Evolutionary conservation across 495 filamentous ascomycete species (phyloP).

Genomic region (Trichoderma gamsii): DNA sequence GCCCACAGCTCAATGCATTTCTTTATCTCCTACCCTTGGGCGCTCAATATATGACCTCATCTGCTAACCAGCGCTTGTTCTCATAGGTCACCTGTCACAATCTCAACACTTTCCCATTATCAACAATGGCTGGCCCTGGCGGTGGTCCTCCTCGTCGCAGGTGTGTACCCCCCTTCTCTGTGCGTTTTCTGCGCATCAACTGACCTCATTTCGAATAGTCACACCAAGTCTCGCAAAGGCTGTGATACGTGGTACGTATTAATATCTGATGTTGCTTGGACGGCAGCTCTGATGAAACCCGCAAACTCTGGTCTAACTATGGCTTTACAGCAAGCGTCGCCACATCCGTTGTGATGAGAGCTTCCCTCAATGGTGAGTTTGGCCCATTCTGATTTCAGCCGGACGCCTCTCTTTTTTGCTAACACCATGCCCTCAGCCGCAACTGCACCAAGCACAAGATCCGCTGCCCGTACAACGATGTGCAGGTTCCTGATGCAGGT

Average conservation of each 20-base stretch:
- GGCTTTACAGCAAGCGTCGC: constrained; percentile 59
- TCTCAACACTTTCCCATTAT: constrained; percentile 14
- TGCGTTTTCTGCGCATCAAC: not conserved
- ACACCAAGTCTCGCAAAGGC: constrained; percentile 96
- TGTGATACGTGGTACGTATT: constrained; percentile 69
- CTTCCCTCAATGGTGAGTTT: constrained; percentile 87
- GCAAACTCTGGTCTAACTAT: not conserved
- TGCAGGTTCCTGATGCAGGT: constrained; percentile 55
- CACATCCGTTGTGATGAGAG: constrained; percentile 98
- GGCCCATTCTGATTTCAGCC: not conserved
- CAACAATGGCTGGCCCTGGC: constrained; percentile 63
- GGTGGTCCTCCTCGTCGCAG: constrained; percentile 66
- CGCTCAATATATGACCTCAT: not conserved
- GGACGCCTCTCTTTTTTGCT: constrained; percentile 21
- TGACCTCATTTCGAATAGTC: constrained; percentile 44
- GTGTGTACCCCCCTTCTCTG: constrained; percentile 22
- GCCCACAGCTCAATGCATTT: too few relatives aligned
- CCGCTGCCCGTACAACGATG: constrained; percentile 93
- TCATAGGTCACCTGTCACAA: not conserved
- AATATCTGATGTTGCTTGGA: constrained; percentile 18
- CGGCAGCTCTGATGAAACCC: constrained; percentile 20
- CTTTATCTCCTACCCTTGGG: not conserved
- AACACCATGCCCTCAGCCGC: constrained; percentile 51
- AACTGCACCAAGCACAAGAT: constrained; percentile 99
- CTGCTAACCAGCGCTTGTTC: not conserved